Evolutionary conservation across 2,329 filamentous ascomycete genomes (phyloP).

Genomic region (Passalora sequoiae): DNA sequence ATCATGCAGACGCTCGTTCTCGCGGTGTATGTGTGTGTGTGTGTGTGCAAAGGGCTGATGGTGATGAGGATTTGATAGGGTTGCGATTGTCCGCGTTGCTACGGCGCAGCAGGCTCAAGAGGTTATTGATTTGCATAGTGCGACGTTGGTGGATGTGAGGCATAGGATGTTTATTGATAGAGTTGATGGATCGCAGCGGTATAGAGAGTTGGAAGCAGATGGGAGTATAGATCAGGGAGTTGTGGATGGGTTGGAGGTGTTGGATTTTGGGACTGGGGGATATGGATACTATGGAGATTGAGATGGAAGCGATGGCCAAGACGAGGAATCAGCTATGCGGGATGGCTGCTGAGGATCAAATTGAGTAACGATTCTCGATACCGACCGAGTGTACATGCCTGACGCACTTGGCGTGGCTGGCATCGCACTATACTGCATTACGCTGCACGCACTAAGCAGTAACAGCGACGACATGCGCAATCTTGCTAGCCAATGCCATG

Average conservation of each 20-base stretch:
- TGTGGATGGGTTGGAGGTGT: neutral
- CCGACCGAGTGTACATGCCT: too few species aligned
- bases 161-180: neutral
- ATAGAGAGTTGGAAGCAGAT: neutral
- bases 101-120: neutral
- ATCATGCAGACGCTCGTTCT: too few species aligned
- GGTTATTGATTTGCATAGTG: neutral
- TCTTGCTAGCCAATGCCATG: conserved; percentile 14
- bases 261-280: neutral
- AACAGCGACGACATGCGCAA: conserved; percentile 13
- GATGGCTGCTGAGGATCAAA: too few species aligned
- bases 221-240: neutral
- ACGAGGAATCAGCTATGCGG: too few species aligned
- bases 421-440: too few species aligned
- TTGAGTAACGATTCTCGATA: too few species aligned
- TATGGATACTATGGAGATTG: too few species aligned
- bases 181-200: neutral
- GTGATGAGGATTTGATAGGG: neutral
- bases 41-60: neutral
- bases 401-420: too few species aligned
- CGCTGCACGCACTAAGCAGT: too few species aligned
- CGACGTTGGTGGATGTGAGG: neutral
- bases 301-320: too few species aligned
- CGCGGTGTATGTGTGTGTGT: too few species aligned
- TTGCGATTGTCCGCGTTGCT: neutral